These are phyloP conservation scores for Solanum pennellii DNA, from an alignment of 257 asterid genomes.

Conservation along the genomic window DNA sequence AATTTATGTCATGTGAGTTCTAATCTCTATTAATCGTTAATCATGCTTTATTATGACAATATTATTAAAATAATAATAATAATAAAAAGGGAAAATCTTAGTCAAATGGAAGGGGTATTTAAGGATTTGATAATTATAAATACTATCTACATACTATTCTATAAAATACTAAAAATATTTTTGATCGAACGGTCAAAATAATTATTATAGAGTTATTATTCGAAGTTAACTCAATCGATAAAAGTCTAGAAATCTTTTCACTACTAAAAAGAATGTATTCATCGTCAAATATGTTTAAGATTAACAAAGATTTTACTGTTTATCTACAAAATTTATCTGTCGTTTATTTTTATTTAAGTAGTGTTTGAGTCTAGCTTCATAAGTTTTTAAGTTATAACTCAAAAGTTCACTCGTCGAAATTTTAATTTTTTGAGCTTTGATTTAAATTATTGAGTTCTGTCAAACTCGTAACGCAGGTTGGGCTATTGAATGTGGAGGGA, in stretches of 20 bases:
- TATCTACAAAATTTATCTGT: too few species aligned
- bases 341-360: too few species aligned
- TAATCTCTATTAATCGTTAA: neutral
- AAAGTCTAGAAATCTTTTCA: too few species aligned
- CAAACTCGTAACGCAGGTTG: constrained; percentile 41
- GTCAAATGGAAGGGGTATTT: neutral
- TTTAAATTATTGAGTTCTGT: neutral
- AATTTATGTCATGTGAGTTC: neutral
- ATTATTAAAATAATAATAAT: neutral
- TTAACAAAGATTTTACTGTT: too few species aligned
- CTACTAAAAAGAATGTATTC: too few species aligned
- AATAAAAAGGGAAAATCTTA: neutral
- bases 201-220: neutral
- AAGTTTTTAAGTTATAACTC: too few species aligned
- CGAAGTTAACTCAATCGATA: too few species aligned
- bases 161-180: neutral
- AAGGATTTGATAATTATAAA: neutral
- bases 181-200: neutral
- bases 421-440: neutral
- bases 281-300: too few species aligned
- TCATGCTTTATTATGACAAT: neutral
- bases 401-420: accelerated
- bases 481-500: constrained; percentile 86
- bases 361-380: neutral
- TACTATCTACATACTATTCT: neutral